A percentile compares a stretch with the other conserved stretches of the same genome.
Evolutionary conservation across 768 basidiomycete species (phyloP).

Genomic region (Suillus brevipes): DNA sequence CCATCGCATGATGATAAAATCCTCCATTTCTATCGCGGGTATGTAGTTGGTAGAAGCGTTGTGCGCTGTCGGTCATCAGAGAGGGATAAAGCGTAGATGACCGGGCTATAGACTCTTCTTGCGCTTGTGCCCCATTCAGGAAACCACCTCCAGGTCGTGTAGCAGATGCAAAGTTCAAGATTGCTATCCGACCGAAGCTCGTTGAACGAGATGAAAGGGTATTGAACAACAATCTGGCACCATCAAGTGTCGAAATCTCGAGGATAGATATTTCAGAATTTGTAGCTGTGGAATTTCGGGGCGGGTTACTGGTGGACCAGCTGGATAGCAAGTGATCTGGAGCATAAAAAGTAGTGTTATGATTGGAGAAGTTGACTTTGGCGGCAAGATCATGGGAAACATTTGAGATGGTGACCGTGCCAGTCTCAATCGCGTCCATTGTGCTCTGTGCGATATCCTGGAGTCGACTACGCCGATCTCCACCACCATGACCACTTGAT

Average conservation of each 20-base stretch:
- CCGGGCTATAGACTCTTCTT: constrained; percentile 80
- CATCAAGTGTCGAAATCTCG: constrained; percentile 66
- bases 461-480: constrained; percentile 18
- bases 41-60: constrained; percentile 66
- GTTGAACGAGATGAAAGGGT: constrained; percentile 14
- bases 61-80: constrained; percentile 53
- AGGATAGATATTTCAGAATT: constrained; percentile 44
- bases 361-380: constrained; percentile 34
- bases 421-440: constrained; percentile 46
- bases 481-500: neutral
- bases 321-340: constrained; percentile 47
- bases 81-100: constrained; percentile 69
- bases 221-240: constrained; percentile 45
- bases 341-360: constrained; percentile 53
- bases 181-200: constrained; percentile 44
- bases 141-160: constrained; percentile 79
- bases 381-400: constrained; percentile 36
- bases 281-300: constrained; percentile 1
- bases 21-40: constrained; percentile 46
- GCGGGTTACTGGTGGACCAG: constrained; percentile 39
- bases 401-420: constrained; percentile 37
- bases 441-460: constrained; percentile 53
- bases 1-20: constrained; percentile 78
- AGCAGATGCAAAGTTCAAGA: constrained; percentile 79
- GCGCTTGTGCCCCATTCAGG: constrained; percentile 68